Evolutionary conservation across 2,329 filamentous ascomycete species (phyloP).

Genomic region (Pseudopyrenochaeta lycopersici): DNA sequence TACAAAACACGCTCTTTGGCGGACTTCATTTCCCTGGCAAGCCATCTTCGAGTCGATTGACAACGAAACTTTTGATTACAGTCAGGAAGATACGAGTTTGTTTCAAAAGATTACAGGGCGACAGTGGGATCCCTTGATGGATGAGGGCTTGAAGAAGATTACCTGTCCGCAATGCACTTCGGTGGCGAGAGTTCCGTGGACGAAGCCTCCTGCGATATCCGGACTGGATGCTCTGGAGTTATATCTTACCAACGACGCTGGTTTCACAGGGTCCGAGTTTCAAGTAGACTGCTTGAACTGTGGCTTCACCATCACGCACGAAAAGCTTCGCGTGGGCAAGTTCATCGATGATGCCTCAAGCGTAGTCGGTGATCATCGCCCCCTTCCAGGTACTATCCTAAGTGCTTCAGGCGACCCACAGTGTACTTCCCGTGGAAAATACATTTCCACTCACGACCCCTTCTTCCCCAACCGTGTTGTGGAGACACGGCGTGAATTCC

Average conservation of each 20-base stretch:
- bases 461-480: conserved; percentile 31
- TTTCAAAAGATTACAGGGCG: conserved; percentile 62
- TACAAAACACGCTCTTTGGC: conserved; percentile 66
- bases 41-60: conserved; percentile 58
- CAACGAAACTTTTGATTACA: conserved; percentile 65
- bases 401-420: conserved; percentile 63
- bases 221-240: conserved; percentile 34
- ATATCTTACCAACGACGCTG: conserved; percentile 56
- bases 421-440: conserved; percentile 30
- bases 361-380: conserved; percentile 58
- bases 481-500: conserved; percentile 34
- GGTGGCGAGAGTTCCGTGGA: conserved; percentile 65
- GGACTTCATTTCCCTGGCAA: conserved; percentile 72
- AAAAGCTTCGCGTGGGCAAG: conserved; percentile 68
- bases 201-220: conserved; percentile 48
- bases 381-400: conserved; percentile 75
- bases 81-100: conserved; percentile 31
- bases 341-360: conserved; percentile 66
- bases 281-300: conserved; percentile 62
- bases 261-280: conserved; percentile 70
- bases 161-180: conserved; percentile 65
- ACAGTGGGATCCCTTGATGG: conserved; percentile 68
- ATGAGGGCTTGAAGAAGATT: conserved; percentile 59
- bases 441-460: conserved; percentile 17
- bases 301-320: conserved; percentile 60